Evolutionary conservation across 2,329 filamentous ascomycete genomes (phyloP), one percentile per base, ranked within the genome.

Genomic region (Talaromyces albobiverticillius): DNA sequence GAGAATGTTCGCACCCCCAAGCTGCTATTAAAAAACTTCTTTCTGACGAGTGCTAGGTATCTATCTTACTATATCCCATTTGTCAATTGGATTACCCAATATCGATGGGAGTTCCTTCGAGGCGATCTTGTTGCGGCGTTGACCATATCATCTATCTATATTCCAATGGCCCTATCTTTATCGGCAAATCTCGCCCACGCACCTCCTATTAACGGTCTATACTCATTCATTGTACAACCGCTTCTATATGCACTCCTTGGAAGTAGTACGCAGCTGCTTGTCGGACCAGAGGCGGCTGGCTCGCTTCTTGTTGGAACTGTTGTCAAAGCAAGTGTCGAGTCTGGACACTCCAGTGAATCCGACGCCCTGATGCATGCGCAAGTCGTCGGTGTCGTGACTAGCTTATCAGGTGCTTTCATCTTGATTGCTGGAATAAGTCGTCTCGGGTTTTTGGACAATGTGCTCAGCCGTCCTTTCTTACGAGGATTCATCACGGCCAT

Each of bases 121-220:
- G 94, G 94, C 46, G 94, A 99, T 71, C 75, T 97, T 16, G 79
- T 95, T 13, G 88, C 93, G 8, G 92, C 93, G 46, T 71, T 97
- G 59, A 97, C 94, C n/a, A 87, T 99, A 76, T 90, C 93, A n/a
- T 96, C 92, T 23, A 94, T 99, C 76, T 99, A 99, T 71, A 88
- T 99, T 34, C 94, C 94, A 49, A 96, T 99, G 92, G 88, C 91
- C 0, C 82, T 99, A 13, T 97, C 94, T 0, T 87, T 95, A 60
- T 91, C 94, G 53, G 85, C 90, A 38, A 97, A 97, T 67, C 84
- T 99, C 40, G 91, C 88, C 5, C 94, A 97, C 68, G 85, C 96
- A 1, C 91, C 93, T 8, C 88, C 94, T 0, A 92, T 97, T 64
- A 93, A 96, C 66, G 94, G 94, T 0, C 80, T 99, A 3, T 99